These are phyloP conservation scores for Ogataea allantospora DNA, from an alignment of 805 yeast species.

Conservation along the genomic window DNA sequence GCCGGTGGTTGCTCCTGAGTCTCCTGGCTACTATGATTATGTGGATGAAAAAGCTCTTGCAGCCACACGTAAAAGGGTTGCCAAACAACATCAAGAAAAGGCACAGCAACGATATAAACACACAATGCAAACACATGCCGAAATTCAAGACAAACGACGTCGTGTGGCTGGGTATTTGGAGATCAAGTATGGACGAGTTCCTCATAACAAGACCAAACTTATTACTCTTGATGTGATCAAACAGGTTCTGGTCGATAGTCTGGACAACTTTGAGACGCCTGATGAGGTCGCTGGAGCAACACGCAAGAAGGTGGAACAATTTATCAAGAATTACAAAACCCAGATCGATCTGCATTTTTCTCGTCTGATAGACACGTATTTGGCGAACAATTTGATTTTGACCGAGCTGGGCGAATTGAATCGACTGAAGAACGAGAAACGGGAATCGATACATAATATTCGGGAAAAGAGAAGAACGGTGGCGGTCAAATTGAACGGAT, in stretches of 20 bases:
- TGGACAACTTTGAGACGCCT: conserved; percentile 17
- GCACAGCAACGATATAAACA: conserved; percentile 6
- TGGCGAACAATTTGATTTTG: conserved; percentile 35
- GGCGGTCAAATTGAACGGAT: conserved; percentile 19
- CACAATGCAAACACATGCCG: conserved; percentile 4
- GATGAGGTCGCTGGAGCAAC: conserved; percentile 18
- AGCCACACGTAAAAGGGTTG: conserved; percentile 7
- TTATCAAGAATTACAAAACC: conserved; percentile 23
- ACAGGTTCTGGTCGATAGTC: conserved; percentile 32
- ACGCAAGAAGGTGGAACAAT: conserved; percentile 18
- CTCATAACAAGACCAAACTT: conserved; percentile 29
- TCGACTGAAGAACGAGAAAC: conserved; percentile 29
- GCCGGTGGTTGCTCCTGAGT: conserved; percentile 1
- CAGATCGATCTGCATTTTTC: conserved; percentile 31
- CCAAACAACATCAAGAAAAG: conserved; percentile 6
- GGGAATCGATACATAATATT: conserved; percentile 30
- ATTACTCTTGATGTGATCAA: conserved; percentile 35
- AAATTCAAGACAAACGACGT: conserved; percentile 16
- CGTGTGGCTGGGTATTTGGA: conserved; percentile 13
- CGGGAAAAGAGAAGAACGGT: conserved; percentile 28
- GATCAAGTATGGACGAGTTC: conserved; percentile 27
- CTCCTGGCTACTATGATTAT: conserved; percentile 7
- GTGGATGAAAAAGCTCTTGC: conserved; percentile 9
- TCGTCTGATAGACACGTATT: conserved; percentile 35
- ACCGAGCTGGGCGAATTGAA: conserved; percentile 31